A percentile compares a stretch with the other conserved stretches of the same genome.
phyloP scores from a whole-genome alignment of 2,329 filamentous ascomycete genomes.

The Epichloe coenophiala region DNA sequence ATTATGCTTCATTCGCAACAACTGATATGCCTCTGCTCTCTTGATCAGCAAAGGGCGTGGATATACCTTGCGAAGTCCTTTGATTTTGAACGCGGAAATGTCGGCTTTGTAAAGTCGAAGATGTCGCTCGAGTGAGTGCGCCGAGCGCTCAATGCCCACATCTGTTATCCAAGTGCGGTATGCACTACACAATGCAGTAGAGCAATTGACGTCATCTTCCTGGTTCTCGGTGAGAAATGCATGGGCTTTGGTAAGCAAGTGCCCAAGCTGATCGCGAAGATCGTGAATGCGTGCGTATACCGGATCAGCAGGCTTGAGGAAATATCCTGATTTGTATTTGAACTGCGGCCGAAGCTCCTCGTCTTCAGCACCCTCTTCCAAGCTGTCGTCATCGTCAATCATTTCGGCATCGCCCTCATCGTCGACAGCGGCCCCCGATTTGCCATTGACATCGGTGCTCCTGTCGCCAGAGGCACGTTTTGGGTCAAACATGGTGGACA shows the following conservation, averaged over 20 bases:
- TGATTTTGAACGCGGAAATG: conserved; percentile 86
- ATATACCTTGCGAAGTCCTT: conserved; percentile 81
- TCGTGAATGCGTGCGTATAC: conserved; percentile 67
- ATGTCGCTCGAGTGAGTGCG: conserved; percentile 81
- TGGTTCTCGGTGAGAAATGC: conserved; percentile 69
- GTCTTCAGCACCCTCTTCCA: conserved; percentile 57
- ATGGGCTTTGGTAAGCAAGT: conserved; percentile 72
- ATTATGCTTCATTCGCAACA: conserved; percentile 89
- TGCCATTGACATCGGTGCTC: conserved; percentile 28
- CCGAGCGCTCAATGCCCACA: conserved; percentile 89
- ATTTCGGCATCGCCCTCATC: conserved; percentile 40
- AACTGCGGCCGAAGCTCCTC: conserved; percentile 78
- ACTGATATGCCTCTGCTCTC: conserved; percentile 85
- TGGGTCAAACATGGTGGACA: conserved; percentile 80
- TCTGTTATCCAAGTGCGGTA: conserved; percentile 97
- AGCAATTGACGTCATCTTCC: conserved; percentile 91
- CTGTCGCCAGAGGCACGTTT: conserved; percentile 48
- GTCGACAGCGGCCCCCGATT: conserved; percentile 26
- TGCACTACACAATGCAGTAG: conserved; percentile 81
- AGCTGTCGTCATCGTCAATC: conserved; percentile 33
- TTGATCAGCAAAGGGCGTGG: conserved; percentile 85
- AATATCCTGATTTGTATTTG: conserved; percentile 77
- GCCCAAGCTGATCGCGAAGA: conserved; percentile 67
- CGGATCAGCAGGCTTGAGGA: conserved; percentile 40
- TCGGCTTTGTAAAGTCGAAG: conserved; percentile 75